These are phyloP conservation scores for Mortierella sp. DNA, from an alignment of 371 early-diverging fungal species.

Conservation along the genomic window DNA sequence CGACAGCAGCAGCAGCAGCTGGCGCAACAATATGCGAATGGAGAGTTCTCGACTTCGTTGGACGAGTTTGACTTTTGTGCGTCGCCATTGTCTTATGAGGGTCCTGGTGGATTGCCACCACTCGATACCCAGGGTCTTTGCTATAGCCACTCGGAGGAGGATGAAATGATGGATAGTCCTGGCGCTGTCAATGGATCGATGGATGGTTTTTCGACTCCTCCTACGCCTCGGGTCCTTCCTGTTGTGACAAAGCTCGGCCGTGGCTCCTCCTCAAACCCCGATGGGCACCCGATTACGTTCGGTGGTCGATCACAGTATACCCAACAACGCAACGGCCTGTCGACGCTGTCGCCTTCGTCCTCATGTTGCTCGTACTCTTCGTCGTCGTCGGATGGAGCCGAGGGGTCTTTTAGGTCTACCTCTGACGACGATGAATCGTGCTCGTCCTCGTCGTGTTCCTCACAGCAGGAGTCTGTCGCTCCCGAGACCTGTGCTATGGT, in stretches of 20 bases:
- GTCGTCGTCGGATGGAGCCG: slow-evolving; percentile 2
- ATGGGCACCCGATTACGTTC: not conserved
- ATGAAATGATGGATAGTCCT: too few relatives aligned
- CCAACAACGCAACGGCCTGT: slow-evolving; percentile 16
- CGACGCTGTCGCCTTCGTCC: slow-evolving; percentile 33
- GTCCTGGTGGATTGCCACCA: not conserved
- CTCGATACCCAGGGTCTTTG: not conserved
- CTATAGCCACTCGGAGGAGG: not conserved
- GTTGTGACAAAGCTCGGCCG: not conserved
- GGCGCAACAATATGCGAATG: not conserved
- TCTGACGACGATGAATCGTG: slow-evolving; percentile 4
- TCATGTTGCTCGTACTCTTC: slow-evolving; percentile 36
- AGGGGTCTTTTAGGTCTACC: slow-evolving; percentile 1
- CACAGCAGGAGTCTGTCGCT: not conserved
- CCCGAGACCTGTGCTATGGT: not conserved
- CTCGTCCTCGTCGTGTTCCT: slow-evolving; percentile 18
- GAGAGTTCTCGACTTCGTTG: not conserved
- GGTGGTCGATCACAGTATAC: not conserved
- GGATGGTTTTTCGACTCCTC: slow-evolving; percentile 14
- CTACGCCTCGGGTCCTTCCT: slow-evolving; percentile 31
- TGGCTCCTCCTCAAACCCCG: not conserved
- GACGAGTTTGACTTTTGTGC: slow-evolving; percentile 17
- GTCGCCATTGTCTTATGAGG: slow-evolving; percentile 11
- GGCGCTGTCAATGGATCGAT: too few relatives aligned
- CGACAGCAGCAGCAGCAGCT: not conserved